A percentile compares a stretch with the other conserved stretches of the same genome.
phyloP scores from a whole-genome alignment of 75 land plant genomes.

The Azolla pinnata region DNA sequence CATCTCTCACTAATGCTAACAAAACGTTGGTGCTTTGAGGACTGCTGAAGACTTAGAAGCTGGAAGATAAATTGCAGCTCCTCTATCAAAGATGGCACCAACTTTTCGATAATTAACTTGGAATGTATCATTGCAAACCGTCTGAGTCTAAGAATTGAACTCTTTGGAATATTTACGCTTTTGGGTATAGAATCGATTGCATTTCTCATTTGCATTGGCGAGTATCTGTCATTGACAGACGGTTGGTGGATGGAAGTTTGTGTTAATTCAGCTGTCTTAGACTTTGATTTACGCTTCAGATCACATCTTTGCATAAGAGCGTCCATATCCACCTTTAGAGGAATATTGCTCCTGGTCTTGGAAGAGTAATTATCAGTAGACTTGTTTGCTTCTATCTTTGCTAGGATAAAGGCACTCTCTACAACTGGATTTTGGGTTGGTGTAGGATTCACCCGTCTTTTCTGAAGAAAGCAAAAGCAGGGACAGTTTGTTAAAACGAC shows the following conservation, averaged over 20 bases:
- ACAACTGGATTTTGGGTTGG: conserved; percentile 25
- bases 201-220: background rate
- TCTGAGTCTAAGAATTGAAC: conserved; percentile 1
- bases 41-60: conserved; percentile 24
- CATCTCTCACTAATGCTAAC: conserved; percentile 3
- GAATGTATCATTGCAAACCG: conserved; percentile 33
- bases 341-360: conserved; percentile 11
- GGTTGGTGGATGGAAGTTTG: background rate
- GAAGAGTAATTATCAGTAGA: background rate
- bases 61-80: conserved; percentile 26
- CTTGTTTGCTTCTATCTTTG: conserved; percentile 17
- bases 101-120: conserved; percentile 16
- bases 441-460: conserved; percentile 30
- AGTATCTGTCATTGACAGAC: background rate
- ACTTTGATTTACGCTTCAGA: conserved; percentile 8
- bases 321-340: conserved; percentile 35
- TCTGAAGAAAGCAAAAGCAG: conserved; percentile 14
- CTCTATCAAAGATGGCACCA: conserved; percentile 31
- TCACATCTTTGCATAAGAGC: conserved; percentile 25
- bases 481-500: no score
- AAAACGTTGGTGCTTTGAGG: background rate
- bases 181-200: background rate
- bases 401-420: conserved; percentile 30
- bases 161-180: background rate
- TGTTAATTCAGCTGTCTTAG: conserved; percentile 1